Base-by-base conservation (phyloP, 257 asterid species). In the Avicennia marina region DNA sequence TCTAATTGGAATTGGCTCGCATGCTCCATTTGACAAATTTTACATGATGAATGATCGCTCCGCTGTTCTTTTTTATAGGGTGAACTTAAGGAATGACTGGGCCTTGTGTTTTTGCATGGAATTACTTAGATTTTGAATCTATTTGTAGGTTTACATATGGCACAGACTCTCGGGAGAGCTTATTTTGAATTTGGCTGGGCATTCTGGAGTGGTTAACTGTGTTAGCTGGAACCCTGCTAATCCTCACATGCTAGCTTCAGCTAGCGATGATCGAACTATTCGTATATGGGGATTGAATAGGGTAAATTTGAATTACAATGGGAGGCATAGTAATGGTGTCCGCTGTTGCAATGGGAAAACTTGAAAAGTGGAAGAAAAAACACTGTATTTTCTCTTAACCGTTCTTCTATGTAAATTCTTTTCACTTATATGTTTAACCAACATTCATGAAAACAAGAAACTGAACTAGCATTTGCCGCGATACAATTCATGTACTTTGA, bases 191-290 rank as follows among this genome's bases (percentile, higher is more conserved):
- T 56, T 87, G 60, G 70, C 76, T 4, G 95, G 95, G 60, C 95
- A 87, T 77, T 71, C 94, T 27, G 95, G 86, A 17, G 71, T 84
- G 1, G 90, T 87, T 2, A 87, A 87, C 76, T 79, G 94, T 50
- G 95, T 87, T 21, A 81, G 88, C 73, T 87, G 90, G 94, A 87
- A 84, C 44, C 94, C 95, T 0, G 54, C 60, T 11, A 79, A 84
- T 66, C 90, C 90, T 31, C 90, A 84, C 54, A 84, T 87, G 88
- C 74, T 87, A 46, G 95, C 90, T 46, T 83, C 95, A 25, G 94
- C 88, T 20, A 87, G 95, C 61, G 95, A 87, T 55, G 95, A 87
- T 72, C 81, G 77, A 15, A 83, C 94, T 6, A 87, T 87, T 45
- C 84, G 88, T 58, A 70, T 87, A 63, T 87, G 95, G 95, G 95